Base-by-base conservation (phyloP, 805 yeast species). In the Pichia paraexigua region DNA sequence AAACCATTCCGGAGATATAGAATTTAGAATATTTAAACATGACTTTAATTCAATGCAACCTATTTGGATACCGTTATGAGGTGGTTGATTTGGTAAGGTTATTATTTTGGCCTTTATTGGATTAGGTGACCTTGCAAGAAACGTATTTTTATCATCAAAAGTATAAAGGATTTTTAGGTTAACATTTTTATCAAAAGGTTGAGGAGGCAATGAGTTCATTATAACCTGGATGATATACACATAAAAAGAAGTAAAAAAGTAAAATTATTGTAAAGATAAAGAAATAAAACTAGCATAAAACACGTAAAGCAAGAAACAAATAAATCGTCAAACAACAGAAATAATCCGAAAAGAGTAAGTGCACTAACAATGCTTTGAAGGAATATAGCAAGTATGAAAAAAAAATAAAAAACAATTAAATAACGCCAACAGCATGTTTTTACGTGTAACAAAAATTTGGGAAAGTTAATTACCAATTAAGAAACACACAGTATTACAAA, bases 1-100 rank as follows among this genome's bases (percentile, higher is more conserved):
- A 46, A 74, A 72, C 48, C 70, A 62, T 53, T 74, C 78, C 5
- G 78, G 78, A 40, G 75, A 70, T 44, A 84, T 78, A 11, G 68
- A 74, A 44, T 66, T 55, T 18, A 74, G 63, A 2, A 73, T 64
- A 60, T 76, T 62, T 60, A 82, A 53, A 59, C 78, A 65, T 67
- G 79, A 53, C 61, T 74, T 68, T 60, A 78, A 60, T 52, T 74
- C 69, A 20, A 68, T 64, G 61, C 72, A 69, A 50, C 80, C 71
- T 5, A 73, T 56, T 1, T 70, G 73, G 42, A 69, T 68, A 6
- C 61, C 80, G 68, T 61, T 64, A 65, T 45, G 68, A 65, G 58
- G 72, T 70, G 57, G 70, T 73, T 41, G 70, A 43, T 41, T 64
- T 65, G 85, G 65, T 2, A 72, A 54, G 69, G 74, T 53, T 58